Percentiles rank a stretch among this genome's conserved stretches.
These are phyloP conservation scores for Malus hybrid DNA, from an alignment of 331 rosid species.

Conservation along the genomic window DNA sequence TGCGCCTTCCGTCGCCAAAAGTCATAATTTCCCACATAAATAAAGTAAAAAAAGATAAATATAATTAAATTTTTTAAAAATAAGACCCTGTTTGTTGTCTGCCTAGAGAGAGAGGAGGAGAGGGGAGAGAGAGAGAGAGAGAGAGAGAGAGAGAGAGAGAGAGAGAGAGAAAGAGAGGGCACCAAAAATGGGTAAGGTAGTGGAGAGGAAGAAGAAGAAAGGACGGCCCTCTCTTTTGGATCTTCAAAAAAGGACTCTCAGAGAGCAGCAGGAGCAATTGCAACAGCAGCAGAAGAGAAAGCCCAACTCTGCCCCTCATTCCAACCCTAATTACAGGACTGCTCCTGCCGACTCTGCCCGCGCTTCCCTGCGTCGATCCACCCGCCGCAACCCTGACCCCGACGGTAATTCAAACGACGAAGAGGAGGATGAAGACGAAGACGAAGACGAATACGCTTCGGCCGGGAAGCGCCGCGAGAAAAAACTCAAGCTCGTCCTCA, in stretches of 20 bases:
- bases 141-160: constrained; percentile 20
- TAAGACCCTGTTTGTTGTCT: constrained; percentile 32
- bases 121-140: neutral
- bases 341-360: constrained; percentile 10
- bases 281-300: constrained; percentile 11
- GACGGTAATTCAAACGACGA: constrained; percentile 17
- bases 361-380: constrained; percentile 44
- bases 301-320: constrained; percentile 19
- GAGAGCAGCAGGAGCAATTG: constrained; percentile 24
- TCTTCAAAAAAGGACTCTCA: constrained; percentile 54
- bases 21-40: neutral
- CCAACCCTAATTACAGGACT: constrained; percentile 35
- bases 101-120: constrained; percentile 18
- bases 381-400: constrained; percentile 55
- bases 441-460: constrained; percentile 18
- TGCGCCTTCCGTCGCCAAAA: neutral
- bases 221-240: constrained; percentile 74
- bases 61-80: neutral
- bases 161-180: constrained; percentile 16
- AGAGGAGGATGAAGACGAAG: constrained; percentile 18
- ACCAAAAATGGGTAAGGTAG: constrained; percentile 49
- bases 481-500: constrained; percentile 54
- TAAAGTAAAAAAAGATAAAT: neutral
- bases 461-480: constrained; percentile 41
- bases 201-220: constrained; percentile 70